Conservation (phyloP, 345 rosid species). For the Draba incana region DNA sequence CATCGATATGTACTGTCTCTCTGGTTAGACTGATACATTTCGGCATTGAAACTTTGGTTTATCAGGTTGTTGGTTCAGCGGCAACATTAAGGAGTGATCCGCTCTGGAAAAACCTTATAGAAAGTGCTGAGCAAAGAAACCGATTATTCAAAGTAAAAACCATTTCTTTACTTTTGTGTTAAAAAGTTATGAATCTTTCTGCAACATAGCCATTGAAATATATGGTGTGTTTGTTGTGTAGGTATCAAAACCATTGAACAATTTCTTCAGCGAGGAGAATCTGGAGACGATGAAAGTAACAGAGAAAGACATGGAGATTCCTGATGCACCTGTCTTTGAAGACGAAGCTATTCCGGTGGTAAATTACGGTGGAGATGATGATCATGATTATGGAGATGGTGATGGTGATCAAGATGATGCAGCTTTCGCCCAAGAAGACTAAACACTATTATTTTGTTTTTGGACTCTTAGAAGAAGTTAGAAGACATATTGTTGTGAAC, state of each 20-base stretch:
- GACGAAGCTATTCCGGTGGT: slow-evolving; percentile 33
- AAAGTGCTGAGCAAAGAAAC: slow-evolving; percentile 70
- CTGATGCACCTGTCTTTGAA: slow-evolving; percentile 31
- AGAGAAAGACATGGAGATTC: slow-evolving; percentile 33
- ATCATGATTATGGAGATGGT: slow-evolving; percentile 57
- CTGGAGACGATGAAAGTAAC: slow-evolving; percentile 52
- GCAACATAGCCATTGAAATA: neutral
- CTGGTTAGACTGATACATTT: neutral
- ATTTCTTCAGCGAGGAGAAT: slow-evolving; percentile 66
- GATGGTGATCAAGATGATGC: slow-evolving; percentile 49
- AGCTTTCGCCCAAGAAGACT: slow-evolving; percentile 47
- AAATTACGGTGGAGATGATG: slow-evolving; percentile 47
- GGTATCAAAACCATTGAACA: slow-evolving; percentile 76
- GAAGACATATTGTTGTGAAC: neutral
- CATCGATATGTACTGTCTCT: slow-evolving; percentile 1
- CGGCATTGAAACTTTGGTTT: slow-evolving; percentile 27
- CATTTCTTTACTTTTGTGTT: neutral
- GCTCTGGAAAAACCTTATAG: slow-evolving; percentile 78
- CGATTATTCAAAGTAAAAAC: slow-evolving; percentile 62
- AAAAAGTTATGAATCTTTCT: slow-evolving; percentile 10
- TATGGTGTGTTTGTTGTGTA: slow-evolving; percentile 31
- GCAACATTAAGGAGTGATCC: slow-evolving; percentile 67
- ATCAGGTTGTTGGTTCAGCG: slow-evolving; percentile 91
- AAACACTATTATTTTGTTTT: neutral
- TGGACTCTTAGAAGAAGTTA: neutral